phyloP scores from a whole-genome alignment of 257 asterid species.

The Perilla frutescens region DNA sequence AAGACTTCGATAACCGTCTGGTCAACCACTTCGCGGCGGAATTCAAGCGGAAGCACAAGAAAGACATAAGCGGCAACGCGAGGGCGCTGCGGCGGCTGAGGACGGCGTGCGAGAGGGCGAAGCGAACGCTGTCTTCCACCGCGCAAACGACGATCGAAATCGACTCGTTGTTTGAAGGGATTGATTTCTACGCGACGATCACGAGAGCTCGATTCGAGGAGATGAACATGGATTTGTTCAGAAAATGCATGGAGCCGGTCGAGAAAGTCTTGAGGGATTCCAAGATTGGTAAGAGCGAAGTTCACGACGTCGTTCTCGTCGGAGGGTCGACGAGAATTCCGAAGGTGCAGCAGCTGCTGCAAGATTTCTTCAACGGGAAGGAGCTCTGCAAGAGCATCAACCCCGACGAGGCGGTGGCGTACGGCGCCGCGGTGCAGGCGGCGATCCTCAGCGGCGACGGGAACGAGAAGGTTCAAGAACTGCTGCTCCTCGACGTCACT shows the following conservation, averaged over 20 bases:
- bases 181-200: slow-evolving; percentile 62
- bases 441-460: slow-evolving; percentile 62
- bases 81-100: slow-evolving; percentile 59
- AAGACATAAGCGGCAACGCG: slow-evolving; percentile 57
- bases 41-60: slow-evolving; percentile 60
- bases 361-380: slow-evolving; percentile 61
- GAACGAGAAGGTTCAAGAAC: slow-evolving; percentile 55
- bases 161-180: slow-evolving; percentile 59
- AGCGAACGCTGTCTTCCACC: slow-evolving; percentile 60
- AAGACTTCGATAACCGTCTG: slow-evolving; percentile 58
- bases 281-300: slow-evolving; percentile 45
- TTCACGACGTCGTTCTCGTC: slow-evolving; percentile 67
- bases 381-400: slow-evolving; percentile 67
- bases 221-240: slow-evolving; percentile 60
- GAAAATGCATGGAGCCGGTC: slow-evolving; percentile 66
- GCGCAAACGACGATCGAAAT: slow-evolving; percentile 62
- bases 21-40: slow-evolving; percentile 64
- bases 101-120: slow-evolving; percentile 71
- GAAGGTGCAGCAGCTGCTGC: slow-evolving; percentile 60
- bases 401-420: slow-evolving; percentile 71
- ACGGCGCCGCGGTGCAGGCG: slow-evolving; percentile 69
- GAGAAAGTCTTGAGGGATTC: slow-evolving; percentile 62
- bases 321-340: slow-evolving; percentile 71
- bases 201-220: slow-evolving; percentile 69
- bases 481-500: slow-evolving; percentile 58